These are phyloP conservation scores for Raffaelea deltoideospora DNA, from an alignment of 2,329 filamentous ascomycete genomes.

Conservation along the genomic window DNA sequence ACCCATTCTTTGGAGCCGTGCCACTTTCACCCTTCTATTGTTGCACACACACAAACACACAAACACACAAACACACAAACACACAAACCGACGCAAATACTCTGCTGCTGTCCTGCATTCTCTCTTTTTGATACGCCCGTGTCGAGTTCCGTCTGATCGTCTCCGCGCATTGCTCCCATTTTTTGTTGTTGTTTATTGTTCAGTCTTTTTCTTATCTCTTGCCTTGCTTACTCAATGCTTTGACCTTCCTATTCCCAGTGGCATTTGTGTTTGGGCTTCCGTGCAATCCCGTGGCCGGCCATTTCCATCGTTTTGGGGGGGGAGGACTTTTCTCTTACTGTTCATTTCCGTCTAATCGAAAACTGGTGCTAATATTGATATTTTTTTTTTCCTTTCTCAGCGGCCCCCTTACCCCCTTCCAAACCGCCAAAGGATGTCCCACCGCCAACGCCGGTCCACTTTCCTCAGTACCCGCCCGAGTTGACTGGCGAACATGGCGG, in stretches of 20 bases:
- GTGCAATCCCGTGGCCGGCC: too few species aligned
- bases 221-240: neutral
- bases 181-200: neutral
- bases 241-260: neutral
- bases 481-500: slow-evolving; percentile 7
- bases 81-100: neutral
- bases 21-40: neutral
- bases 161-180: neutral
- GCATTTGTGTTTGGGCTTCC: neutral
- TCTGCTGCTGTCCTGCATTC: neutral
- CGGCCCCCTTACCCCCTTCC: slow-evolving; percentile 8
- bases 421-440: slow-evolving; percentile 34
- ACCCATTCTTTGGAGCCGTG: neutral
- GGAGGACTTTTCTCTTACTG: neutral
- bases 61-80: neutral
- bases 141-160: neutral
- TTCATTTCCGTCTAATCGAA: neutral
- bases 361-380: too few species aligned
- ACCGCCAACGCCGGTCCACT: slow-evolving; percentile 37
- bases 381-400: slow-evolving; percentile 7
- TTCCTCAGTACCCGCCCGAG: slow-evolving; percentile 28
- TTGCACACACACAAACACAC: neutral
- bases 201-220: neutral
- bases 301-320: too few species aligned
- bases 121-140: neutral